phyloP scores from a whole-genome alignment of 2,329 filamentous ascomycete genomes.

The Cytospora piceicola region DNA sequence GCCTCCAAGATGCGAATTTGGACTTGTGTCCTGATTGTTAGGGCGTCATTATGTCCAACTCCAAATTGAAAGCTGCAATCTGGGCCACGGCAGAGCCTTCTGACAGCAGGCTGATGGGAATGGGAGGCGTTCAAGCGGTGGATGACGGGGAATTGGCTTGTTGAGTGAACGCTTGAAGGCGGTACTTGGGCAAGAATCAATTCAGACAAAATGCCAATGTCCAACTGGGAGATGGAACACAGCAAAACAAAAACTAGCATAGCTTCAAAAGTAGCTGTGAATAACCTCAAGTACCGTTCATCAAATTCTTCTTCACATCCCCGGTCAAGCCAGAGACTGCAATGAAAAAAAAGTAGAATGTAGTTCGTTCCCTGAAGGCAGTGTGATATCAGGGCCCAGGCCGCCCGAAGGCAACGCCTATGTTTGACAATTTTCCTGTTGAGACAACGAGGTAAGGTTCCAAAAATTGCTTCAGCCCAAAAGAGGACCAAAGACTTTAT shows the following conservation, averaged over 20 bases:
- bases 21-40: too few relatives aligned
- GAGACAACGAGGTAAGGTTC: background rate
- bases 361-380: background rate
- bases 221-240: too few relatives aligned
- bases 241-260: too few relatives aligned
- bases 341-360: background rate
- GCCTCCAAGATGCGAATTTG: background rate
- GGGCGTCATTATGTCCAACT: too few relatives aligned
- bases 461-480: slow-evolving; percentile 1
- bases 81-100: too few relatives aligned
- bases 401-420: background rate
- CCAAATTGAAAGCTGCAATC: too few relatives aligned
- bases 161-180: too few relatives aligned
- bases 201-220: too few relatives aligned
- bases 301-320: background rate
- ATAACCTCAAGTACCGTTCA: background rate
- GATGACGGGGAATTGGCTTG: too few relatives aligned
- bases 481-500: background rate
- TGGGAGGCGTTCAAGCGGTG: too few relatives aligned
- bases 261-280: background rate
- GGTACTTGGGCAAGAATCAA: too few relatives aligned
- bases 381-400: slow-evolving; percentile 2
- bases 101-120: too few relatives aligned
- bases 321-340: background rate
- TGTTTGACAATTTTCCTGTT: background rate